Percentiles rank a stretch among this genome's conserved stretches.
phyloP scores from a whole-genome alignment of 495 filamentous ascomycete species.

The Penicillium bialowiezense region DNA sequence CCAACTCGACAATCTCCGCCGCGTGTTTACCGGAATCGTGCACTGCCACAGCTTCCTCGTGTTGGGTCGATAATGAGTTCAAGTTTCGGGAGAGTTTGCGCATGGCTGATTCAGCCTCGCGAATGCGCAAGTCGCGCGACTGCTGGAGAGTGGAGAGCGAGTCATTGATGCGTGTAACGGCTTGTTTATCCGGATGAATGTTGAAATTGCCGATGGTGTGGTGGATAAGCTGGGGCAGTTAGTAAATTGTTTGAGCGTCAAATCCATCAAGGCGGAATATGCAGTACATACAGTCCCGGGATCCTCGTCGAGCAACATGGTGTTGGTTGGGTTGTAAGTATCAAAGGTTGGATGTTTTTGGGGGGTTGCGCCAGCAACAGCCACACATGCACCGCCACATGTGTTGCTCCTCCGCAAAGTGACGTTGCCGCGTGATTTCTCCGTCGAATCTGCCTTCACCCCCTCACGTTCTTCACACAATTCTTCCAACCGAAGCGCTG shows the following conservation, averaged over 20 bases:
- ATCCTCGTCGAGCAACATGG: constrained; percentile 96
- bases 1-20: constrained; percentile 74
- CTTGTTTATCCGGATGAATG: constrained; percentile 79
- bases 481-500: too few relatives aligned
- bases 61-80: constrained; percentile 62
- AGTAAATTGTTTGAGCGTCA: constrained; percentile 8
- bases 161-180: constrained; percentile 81
- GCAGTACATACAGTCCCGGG: constrained; percentile 67
- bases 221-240: constrained; percentile 68
- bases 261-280: background rate
- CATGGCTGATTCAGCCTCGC: constrained; percentile 66
- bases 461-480: background rate
- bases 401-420: constrained; percentile 30
- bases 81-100: constrained; percentile 73
- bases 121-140: constrained; percentile 71
- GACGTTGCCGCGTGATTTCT: constrained; percentile 26
- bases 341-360: constrained; percentile 18
- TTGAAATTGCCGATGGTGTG: constrained; percentile 94
- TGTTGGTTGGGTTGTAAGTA: constrained; percentile 11
- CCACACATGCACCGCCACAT: constrained; percentile 52
- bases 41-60: constrained; percentile 64
- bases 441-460: background rate
- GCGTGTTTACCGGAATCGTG: constrained; percentile 78
- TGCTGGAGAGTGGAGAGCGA: constrained; percentile 75
- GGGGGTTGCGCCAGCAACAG: constrained; percentile 51